Conservation (phyloP, 345 rosid species). For the Noccaea bulbosa region DNA sequence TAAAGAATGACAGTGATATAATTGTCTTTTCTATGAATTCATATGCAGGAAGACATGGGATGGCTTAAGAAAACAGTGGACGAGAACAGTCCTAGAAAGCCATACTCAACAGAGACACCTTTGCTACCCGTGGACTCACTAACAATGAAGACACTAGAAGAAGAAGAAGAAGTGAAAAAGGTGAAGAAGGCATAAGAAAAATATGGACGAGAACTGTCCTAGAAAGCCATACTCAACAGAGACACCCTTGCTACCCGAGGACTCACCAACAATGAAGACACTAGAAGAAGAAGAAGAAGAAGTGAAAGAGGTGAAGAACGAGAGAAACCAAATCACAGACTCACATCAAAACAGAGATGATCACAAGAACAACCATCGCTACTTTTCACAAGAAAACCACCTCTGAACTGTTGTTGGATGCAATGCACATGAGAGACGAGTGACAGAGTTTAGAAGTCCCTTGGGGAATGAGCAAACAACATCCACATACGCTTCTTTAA, state of each 20-base stretch:
- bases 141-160: conserved; percentile 18
- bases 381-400: no score
- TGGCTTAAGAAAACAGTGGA: conserved; percentile 45
- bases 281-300: conserved; percentile 4
- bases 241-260: conserved; percentile 34
- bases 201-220: conserved; percentile 3
- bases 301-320: conserved; percentile 21
- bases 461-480: no score
- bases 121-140: conserved; percentile 36
- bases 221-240: conserved; percentile 18
- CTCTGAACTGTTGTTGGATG: no score
- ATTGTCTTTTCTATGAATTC: conserved; percentile 8
- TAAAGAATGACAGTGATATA: background rate
- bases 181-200: background rate
- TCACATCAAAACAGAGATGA: conserved; percentile 25
- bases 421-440: no score
- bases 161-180: conserved; percentile 16
- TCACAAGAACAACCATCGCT: no score
- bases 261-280: conserved; percentile 27
- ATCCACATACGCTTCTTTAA: no score
- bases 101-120: conserved; percentile 27
- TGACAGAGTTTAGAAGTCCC: no score
- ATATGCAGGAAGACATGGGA: conserved; percentile 60
- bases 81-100: conserved; percentile 9
- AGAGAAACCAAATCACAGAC: conserved; percentile 13